phyloP scores from a whole-genome alignment of 306 rosid species.

The Gastrolobium bilobum region DNA sequence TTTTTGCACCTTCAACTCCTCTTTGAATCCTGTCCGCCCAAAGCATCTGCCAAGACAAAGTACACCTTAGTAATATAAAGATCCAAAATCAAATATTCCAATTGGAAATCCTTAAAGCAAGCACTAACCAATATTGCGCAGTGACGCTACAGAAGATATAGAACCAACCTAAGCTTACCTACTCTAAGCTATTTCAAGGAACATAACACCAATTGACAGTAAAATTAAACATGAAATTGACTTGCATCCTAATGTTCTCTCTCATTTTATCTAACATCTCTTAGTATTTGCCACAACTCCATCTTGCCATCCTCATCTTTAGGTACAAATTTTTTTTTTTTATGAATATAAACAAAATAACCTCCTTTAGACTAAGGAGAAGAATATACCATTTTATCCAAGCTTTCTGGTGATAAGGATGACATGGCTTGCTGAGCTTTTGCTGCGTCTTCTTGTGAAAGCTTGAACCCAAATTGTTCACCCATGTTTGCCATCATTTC shows the following conservation, averaged over 20 bases:
- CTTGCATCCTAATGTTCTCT: conserved; percentile 28
- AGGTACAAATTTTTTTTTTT: conserved; percentile 2
- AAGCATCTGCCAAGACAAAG: conserved; percentile 73
- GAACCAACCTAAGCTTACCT: neutral
- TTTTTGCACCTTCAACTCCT: conserved; percentile 82
- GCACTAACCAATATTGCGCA: neutral
- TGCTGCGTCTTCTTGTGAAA: conserved; percentile 86
- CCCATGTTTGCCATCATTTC: conserved; percentile 97
- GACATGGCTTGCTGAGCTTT: conserved; percentile 92
- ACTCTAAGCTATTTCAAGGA: conserved; percentile 15
- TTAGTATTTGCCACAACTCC: conserved; percentile 13
- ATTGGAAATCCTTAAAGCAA: neutral
- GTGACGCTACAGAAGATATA: conserved; percentile 14
- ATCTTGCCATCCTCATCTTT: conserved; percentile 15
- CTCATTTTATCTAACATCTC: neutral
- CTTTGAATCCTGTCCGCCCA: conserved; percentile 94
- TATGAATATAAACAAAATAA: conserved; percentile 23
- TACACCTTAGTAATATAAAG: conserved; percentile 22
- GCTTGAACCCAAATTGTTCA: conserved; percentile 89
- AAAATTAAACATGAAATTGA: conserved; percentile 3
- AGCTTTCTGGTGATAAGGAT: conserved; percentile 82
- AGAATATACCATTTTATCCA: conserved; percentile 86
- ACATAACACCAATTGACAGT: neutral
- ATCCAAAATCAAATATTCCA: neutral
- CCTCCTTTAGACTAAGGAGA: conserved; percentile 17